Evolutionary conservation across 2,329 filamentous ascomycete species (phyloP), one percentile per base, ranked within the genome.

Genomic region (Pezicula radicicola): DNA sequence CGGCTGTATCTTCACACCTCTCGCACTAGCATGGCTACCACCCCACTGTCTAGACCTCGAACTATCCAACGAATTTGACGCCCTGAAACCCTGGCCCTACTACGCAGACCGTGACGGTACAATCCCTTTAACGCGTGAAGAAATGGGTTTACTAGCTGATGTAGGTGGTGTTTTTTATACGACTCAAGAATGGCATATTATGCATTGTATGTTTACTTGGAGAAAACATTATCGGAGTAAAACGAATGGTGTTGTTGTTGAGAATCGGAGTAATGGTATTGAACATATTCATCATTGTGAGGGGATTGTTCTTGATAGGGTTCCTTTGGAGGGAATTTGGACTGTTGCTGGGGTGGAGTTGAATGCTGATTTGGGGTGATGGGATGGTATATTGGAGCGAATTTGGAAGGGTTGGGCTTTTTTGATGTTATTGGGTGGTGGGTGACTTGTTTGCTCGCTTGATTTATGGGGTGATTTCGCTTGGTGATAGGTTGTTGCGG

Each of bases 171-270:
- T 49, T n/a, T 64, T 62, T 43, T 66, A 51, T 28, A 49, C 56
- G 1, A 60, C 60, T 12, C 47, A 55, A 4, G 51, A 62, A 8
- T 70, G 68, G 67, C 67, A 70, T 50, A 49, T 68, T 0, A 55
- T 55, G 6, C 68, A 69, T 47, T 70, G 68, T 52, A 49, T 65
- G 3, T 70, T 62, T 39, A 67, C 69, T 48, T 70, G 67, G 67
- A 59, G 62, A 40, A 68, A 69, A 55, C 47, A 59, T 37, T 56
- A 53, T 15, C 50, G 60, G 3, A 25, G 35, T 2, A 35, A 50
- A 48, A 37, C 21, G 3, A 47, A n/a, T 9, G 51, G 51, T 10
- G 37, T 37, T 13, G 47, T 36, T 0, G 19, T 54, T 18, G 48
- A 54, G 21, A 33, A 28, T 19, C 36, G 48, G 27, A 46, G 36